Evolutionary conservation across 2,329 filamentous ascomycete genomes (phyloP), one percentile per base, ranked within the genome.

Genomic region (Ramichloridium luteum): DNA sequence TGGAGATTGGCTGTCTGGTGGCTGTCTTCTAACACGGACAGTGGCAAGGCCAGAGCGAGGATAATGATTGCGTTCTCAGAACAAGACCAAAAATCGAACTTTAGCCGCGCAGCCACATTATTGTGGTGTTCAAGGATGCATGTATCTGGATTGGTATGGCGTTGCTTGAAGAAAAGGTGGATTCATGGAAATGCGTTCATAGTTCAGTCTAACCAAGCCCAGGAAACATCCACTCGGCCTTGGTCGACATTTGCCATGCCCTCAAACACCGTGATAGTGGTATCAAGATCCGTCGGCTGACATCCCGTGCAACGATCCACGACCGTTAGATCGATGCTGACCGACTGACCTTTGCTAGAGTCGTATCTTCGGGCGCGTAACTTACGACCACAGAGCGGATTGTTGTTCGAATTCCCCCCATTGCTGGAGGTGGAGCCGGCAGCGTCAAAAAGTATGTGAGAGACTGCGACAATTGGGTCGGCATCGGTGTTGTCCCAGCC

Each of bases 391-490:
- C 82, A 88, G 1, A 81, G 55, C 2, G 73, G 71, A 44, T 82
- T 82, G 9, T 59, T 50, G 49, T 82, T 83, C 1, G 66, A 60
- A 38, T 65, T 54, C n/a, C 45, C 48, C 9, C 50, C 49, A 15
- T 31, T 46, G 13, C 36, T 43, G 49, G 42, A 41, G 4, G 42
- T 42, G 2, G 64, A 59, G 14, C 61, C 65, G 3, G 53, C 58
- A 0, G 71, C 65, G 51, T 85, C 79, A 48, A 72, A 88, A 4
- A 80, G 50, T n/a, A 65, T 48, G 45, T 77, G 70, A 2, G 76
- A 77, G 0, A 88, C 65, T 1, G 81, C 71, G 20, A 71, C 76
- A 25, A 86, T 70, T 35, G 66, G 49, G 35, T 84, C 76, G 5
- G 52, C 55, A 5, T 64, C 59, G 1, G 50, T 55, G 32, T 69